Evolutionary conservation across 2,329 filamentous ascomycete genomes (phyloP).

Genomic region (Nemania sp.): DNA sequence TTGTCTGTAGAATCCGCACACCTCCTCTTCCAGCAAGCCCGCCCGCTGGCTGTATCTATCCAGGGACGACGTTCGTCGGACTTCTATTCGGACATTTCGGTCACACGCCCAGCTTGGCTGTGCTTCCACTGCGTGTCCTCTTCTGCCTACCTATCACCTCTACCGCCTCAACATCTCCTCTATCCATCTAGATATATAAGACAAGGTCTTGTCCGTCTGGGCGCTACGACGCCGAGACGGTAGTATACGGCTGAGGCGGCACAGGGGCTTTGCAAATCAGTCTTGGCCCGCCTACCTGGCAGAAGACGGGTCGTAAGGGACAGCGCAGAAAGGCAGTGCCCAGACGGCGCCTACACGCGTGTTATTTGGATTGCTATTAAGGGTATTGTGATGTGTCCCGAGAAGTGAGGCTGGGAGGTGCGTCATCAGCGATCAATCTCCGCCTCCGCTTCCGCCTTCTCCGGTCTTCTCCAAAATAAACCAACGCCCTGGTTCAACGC

Average conservation of each 20-base stretch:
- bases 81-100: conserved; percentile 16
- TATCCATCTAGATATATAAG: not conserved
- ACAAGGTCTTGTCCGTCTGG: no score
- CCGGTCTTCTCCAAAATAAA: conserved; percentile 21
- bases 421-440: conserved; percentile 22
- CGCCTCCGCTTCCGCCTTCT: conserved; percentile 6
- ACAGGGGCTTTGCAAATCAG: conserved; percentile 21
- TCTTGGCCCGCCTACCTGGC: conserved; percentile 25
- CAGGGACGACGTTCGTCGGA: conserved; percentile 4
- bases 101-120: conserved; percentile 21
- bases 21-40: not conserved
- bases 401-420: conserved; percentile 20
- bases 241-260: conserved; percentile 21
- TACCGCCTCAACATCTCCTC: not conserved
- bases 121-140: conserved; percentile 11
- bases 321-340: no score
- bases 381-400: not conserved
- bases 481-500: conserved; percentile 5
- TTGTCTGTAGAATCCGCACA: conserved; percentile 11
- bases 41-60: not conserved
- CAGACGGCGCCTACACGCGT: no score
- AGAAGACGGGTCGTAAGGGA: not conserved
- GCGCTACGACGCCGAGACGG: conserved; percentile 18
- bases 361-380: no score
- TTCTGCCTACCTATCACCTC: conserved; percentile 14